Evolutionary conservation across 129 eudicot species (phyloP).

Genomic region (Lonicera japonica): DNA sequence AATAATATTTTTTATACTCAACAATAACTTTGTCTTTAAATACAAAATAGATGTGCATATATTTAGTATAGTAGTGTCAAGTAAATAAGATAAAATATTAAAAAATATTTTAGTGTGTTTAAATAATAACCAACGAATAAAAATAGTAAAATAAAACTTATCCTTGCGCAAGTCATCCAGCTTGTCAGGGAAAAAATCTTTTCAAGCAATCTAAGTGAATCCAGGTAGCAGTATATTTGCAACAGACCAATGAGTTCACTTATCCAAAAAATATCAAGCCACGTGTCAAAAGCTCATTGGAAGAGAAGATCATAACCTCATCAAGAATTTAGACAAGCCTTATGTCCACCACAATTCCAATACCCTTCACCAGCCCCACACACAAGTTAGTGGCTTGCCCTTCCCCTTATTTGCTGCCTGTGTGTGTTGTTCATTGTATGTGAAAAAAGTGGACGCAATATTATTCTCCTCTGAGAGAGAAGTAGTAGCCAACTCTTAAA

Average conservation of each 20-base stretch:
- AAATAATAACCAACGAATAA: too few species aligned
- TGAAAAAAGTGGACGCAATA: background rate
- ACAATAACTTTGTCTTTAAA: too few species aligned
- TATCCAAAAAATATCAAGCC: slow-evolving; percentile 48
- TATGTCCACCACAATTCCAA: slow-evolving; percentile 48
- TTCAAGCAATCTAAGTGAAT: too few species aligned
- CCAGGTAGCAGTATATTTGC: slow-evolving; percentile 6
- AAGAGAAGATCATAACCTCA: slow-evolving; percentile 50
- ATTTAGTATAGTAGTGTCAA: too few species aligned
- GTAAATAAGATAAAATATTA: too few species aligned
- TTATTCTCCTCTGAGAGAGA: slow-evolving; percentile 4
- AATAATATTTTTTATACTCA: too few species aligned
- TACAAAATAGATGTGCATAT: too few species aligned
- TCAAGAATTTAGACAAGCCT: slow-evolving; percentile 30
- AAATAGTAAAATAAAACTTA: too few species aligned
- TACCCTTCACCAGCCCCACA: slow-evolving; percentile 41
- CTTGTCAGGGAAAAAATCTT: too few species aligned
- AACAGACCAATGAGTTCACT: slow-evolving; percentile 32
- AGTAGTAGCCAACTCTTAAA: background rate
- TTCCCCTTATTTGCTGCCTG: slow-evolving; percentile 25
- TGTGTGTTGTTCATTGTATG: slow-evolving; percentile 8
- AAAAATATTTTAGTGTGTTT: too few species aligned
- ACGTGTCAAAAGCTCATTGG: slow-evolving; percentile 58
- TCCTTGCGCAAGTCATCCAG: too few species aligned
- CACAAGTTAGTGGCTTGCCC: slow-evolving; percentile 19